Conservation (phyloP, 1,284 basidiomycete species). For the Pseudozyma hubeiensis region DNA sequence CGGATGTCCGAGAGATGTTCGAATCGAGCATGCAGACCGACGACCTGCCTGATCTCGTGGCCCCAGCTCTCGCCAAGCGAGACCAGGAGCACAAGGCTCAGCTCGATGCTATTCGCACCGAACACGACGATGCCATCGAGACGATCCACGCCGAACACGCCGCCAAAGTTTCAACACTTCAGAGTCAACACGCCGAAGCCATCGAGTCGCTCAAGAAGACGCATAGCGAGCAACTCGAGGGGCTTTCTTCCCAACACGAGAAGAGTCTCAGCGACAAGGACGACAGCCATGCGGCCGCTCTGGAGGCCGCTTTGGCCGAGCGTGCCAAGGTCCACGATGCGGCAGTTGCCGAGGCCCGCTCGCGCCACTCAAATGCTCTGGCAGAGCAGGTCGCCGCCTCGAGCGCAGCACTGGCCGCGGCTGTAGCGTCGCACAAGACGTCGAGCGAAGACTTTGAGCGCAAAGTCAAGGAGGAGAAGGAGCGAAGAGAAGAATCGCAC, state of each 20-base stretch:
- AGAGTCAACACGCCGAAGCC: slow-evolving; percentile 34
- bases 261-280: slow-evolving; percentile 31
- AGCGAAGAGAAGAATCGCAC: slow-evolving; percentile 44
- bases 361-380: slow-evolving; percentile 56
- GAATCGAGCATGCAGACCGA: slow-evolving; percentile 46
- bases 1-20: slow-evolving; percentile 25
- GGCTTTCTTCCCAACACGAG: slow-evolving; percentile 27
- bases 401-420: slow-evolving; percentile 46
- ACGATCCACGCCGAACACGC: slow-evolving; percentile 34
- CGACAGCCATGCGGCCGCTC: slow-evolving; percentile 24
- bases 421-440: slow-evolving; percentile 48
- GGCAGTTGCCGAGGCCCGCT: slow-evolving; percentile 54
- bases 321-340: slow-evolving; percentile 53
- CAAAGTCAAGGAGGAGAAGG: slow-evolving; percentile 40
- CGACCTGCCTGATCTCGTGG: slow-evolving; percentile 42
- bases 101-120: slow-evolving; percentile 29
- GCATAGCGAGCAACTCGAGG: slow-evolving; percentile 33
- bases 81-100: slow-evolving; percentile 45
- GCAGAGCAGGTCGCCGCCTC: slow-evolving; percentile 55
- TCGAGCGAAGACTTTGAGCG: slow-evolving; percentile 38
- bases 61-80: slow-evolving; percentile 35
- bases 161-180: slow-evolving; percentile 33
- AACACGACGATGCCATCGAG: slow-evolving; percentile 48
- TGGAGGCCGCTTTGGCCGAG: slow-evolving; percentile 42
- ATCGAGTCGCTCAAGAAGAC: slow-evolving; percentile 34